Percentiles rank a stretch among this genome's conserved stretches.
Evolutionary conservation across 1,284 basidiomycete genomes (phyloP).

Genomic region (Schizophyllum commune): DNA sequence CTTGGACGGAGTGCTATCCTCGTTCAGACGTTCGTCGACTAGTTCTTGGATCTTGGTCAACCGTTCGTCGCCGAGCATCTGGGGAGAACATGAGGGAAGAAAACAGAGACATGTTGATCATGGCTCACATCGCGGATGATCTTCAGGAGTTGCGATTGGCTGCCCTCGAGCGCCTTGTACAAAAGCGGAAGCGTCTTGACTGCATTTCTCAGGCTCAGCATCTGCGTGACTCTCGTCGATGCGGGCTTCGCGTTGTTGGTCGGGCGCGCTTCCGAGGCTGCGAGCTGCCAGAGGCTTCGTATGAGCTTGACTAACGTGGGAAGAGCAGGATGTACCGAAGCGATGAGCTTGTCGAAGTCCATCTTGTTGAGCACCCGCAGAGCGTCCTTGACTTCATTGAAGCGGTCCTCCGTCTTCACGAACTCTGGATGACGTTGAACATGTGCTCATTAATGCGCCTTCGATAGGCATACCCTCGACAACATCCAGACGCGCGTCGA

Average conservation of each 20-base stretch:
- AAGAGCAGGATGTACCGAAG: constrained; percentile 39
- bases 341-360: constrained; percentile 85
- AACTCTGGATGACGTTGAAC: constrained; percentile 43
- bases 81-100: neutral
- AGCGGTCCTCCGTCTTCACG: constrained; percentile 67
- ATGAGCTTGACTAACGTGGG: neutral
- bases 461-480: constrained; percentile 54
- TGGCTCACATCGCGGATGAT: constrained; percentile 49
- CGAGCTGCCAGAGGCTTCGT: constrained; percentile 36
- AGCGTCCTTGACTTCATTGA: constrained; percentile 59
- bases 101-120: neutral
- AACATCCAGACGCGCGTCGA: constrained; percentile 77
- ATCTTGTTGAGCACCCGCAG: constrained; percentile 68
- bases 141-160: constrained; percentile 50
- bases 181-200: constrained; percentile 60
- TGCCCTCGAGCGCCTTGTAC: constrained; percentile 50
- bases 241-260: constrained; percentile 52
- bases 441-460: neutral
- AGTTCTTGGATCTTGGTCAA: constrained; percentile 53
- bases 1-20: constrained; percentile 53
- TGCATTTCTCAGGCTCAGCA: constrained; percentile 67
- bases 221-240: constrained; percentile 63
- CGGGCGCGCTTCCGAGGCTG: constrained; percentile 48
- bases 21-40: constrained; percentile 63
- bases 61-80: constrained; percentile 71